Conservation (phyloP, 202 grass and related monocot genomes). For the Zizania palustris region DNA sequence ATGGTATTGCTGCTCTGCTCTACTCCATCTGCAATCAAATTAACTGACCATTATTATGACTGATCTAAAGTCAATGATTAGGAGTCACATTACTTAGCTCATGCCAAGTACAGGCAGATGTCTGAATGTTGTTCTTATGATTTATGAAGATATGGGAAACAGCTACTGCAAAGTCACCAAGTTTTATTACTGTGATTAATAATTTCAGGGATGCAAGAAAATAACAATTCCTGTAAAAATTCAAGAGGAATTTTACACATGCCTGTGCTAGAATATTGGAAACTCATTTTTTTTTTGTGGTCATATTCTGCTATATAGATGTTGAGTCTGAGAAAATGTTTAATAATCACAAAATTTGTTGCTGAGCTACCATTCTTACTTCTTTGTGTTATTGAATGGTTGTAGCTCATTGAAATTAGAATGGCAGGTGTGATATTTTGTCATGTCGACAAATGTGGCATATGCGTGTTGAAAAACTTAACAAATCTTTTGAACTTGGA, state of each 20-base stretch:
- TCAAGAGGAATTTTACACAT: not conserved
- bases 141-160: conserved; percentile 6
- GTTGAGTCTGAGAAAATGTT: not conserved
- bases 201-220: conserved; percentile 12
- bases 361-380: conserved; percentile 18
- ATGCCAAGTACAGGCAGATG: not conserved
- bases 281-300: not conserved
- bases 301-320: conserved; percentile 19
- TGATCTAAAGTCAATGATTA: conserved; percentile 21
- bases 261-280: conserved; percentile 9
- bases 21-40: not conserved
- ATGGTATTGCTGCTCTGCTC: conserved; percentile 10
- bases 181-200: not conserved
- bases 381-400: conserved; percentile 15
- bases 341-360: conserved; percentile 13
- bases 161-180: not conserved
- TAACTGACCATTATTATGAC: not conserved
- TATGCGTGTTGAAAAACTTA: conserved; percentile 34
- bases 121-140: conserved; percentile 24
- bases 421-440: conserved; percentile 24
- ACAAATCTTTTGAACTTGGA: conserved; percentile 41
- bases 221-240: not conserved
- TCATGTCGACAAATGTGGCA: conserved; percentile 36
- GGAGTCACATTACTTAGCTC: not conserved
- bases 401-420: conserved; percentile 13